These are phyloP conservation scores for Zasmidium cellare DNA, from an alignment of 2,329 filamentous ascomycete species.

Conservation along the genomic window DNA sequence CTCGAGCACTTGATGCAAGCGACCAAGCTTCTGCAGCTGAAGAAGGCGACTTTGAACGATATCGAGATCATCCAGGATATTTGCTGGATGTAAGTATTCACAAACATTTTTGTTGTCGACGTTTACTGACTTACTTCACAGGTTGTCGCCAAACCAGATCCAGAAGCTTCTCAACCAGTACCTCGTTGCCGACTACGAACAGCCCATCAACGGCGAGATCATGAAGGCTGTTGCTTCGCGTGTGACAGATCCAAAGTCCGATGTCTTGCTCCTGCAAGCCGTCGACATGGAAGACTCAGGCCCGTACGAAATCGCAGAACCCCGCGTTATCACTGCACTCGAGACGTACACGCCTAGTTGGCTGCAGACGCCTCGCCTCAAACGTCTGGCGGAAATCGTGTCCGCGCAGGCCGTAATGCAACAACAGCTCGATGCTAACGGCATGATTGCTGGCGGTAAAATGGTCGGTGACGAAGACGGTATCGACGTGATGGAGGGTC, in stretches of 20 bases:
- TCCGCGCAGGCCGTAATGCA: conserved; percentile 94
- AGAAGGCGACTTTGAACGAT: conserved; percentile 98
- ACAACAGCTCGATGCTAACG: conserved; percentile 38
- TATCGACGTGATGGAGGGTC: conserved; percentile 20
- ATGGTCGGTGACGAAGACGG: conserved; percentile 28
- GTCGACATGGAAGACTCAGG: conserved; percentile 99
- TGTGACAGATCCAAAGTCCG: conserved; percentile 91
- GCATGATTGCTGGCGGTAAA: conserved; percentile 14
- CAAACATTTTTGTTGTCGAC: background rate
- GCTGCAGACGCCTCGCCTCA: conserved; percentile 93
- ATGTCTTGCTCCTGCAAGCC: conserved; percentile 86
- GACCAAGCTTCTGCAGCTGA: conserved; percentile 94
- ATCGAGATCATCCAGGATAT: conserved; percentile 99
- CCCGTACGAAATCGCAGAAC: conserved; percentile 97
- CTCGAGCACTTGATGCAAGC: conserved; percentile 99
- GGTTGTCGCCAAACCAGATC: conserved; percentile 97
- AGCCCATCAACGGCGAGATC: conserved; percentile 98
- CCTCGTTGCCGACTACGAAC: conserved; percentile 96
- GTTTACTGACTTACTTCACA: conserved; percentile 39
- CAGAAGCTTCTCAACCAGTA: conserved; percentile 99
- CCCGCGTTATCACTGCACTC: conserved; percentile 88
- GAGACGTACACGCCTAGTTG: conserved; percentile 98
- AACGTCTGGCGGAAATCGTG: conserved; percentile 96
- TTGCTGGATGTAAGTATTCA: conserved; percentile 90
- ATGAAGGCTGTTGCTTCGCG: conserved; percentile 98